phyloP scores from a whole-genome alignment of 2,329 filamentous ascomycete species.

The Ophiostoma angusticollis region DNA sequence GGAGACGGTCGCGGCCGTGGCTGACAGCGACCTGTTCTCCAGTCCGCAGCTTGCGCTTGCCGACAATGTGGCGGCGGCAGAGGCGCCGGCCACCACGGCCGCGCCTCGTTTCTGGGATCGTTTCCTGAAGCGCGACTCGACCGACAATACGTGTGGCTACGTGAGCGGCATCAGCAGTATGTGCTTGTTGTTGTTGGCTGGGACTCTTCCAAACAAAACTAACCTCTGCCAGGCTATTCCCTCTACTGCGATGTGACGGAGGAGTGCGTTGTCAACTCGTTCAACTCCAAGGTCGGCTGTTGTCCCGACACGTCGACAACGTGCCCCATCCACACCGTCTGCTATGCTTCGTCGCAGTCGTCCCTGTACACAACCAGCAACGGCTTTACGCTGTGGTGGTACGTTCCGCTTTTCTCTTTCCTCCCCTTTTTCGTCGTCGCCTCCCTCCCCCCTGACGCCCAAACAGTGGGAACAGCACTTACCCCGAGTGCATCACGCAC shows the following conservation, averaged over 20 bases:
- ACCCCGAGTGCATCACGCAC: constrained; percentile 21
- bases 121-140: constrained; percentile 15
- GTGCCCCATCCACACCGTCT: constrained; percentile 19
- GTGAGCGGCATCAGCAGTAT: constrained; percentile 18
- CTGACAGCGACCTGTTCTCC: constrained; percentile 7
- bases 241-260: constrained; percentile 19
- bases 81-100: constrained; percentile 14
- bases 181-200: constrained; percentile 2
- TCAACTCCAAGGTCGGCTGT: constrained; percentile 19
- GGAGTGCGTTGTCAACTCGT: constrained; percentile 20
- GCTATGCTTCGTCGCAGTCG: constrained; percentile 18
- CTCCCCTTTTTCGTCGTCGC: background rate
- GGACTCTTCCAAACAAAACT: background rate
- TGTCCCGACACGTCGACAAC: constrained; percentile 17
- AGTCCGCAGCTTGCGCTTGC: constrained; percentile 13
- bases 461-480: constrained; percentile 14
- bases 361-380: constrained; percentile 15
- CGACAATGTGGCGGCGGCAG: background rate
- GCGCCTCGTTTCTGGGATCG: constrained; percentile 6
- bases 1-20: constrained; percentile 13
- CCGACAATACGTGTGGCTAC: constrained; percentile 22
- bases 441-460: background rate
- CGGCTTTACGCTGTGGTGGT: constrained; percentile 22
- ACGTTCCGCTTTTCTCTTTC: constrained; percentile 8
- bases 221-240: constrained; percentile 10